These are phyloP conservation scores for Uromyces viciae-fabae DNA, from an alignment of 1,284 basidiomycete species.

Conservation along the genomic window DNA sequence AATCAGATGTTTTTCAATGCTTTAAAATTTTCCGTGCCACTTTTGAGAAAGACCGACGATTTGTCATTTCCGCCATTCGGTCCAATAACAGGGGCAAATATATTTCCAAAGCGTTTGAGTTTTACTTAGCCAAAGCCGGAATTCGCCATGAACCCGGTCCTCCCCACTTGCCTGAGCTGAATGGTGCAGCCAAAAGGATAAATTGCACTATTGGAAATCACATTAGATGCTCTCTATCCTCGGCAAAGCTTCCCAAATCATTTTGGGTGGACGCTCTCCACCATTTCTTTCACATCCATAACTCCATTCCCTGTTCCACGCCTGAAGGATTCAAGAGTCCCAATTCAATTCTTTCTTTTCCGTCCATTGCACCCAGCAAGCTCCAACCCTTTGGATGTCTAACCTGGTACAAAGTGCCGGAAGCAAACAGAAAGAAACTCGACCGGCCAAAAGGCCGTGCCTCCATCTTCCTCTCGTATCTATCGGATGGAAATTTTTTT, in stretches of 20 bases:
- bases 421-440: background rate
- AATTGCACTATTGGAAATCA: conserved; percentile 52
- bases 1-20: background rate
- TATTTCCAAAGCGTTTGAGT: conserved; percentile 49
- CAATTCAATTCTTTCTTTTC: too few relatives aligned
- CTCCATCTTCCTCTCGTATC: background rate
- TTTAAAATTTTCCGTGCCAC: conserved; percentile 12
- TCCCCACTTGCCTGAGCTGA: conserved; percentile 56
- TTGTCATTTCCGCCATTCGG: conserved; percentile 52
- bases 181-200: conserved; percentile 52
- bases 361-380: too few relatives aligned
- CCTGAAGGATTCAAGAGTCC: too few relatives aligned
- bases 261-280: conserved; percentile 56
- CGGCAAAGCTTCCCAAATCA: conserved; percentile 50
- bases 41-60: conserved; percentile 48
- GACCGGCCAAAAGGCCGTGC: background rate
- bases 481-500: background rate
- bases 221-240: conserved; percentile 51
- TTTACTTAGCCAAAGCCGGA: conserved; percentile 51
- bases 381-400: conserved; percentile 7
- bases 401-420: background rate
- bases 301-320: too few relatives aligned
- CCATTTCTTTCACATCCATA: too few relatives aligned
- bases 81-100: conserved; percentile 55
- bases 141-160: conserved; percentile 54